Evolutionary conservation across 1,139 yeast species (phyloP).

Genomic region (Arxiozyma heterogenica): DNA sequence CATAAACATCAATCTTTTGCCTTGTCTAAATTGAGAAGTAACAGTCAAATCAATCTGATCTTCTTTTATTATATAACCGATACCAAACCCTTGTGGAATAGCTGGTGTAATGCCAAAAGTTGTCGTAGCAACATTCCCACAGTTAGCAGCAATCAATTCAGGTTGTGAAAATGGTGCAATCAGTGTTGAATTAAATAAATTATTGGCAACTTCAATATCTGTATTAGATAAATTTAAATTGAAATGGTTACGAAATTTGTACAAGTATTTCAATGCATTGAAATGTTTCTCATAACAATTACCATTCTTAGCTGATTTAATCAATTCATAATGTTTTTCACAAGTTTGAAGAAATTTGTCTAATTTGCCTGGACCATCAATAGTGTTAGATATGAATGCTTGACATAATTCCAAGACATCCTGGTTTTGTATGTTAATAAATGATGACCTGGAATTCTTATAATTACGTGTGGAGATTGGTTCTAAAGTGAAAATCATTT

Average conservation of each 20-base stretch:
- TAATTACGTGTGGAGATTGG: constrained; percentile 67
- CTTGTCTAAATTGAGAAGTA: constrained; percentile 67
- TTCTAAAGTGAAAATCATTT: constrained; percentile 56
- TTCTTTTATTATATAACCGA: constrained; percentile 64
- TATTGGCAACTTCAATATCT: constrained; percentile 22
- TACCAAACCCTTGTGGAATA: constrained; percentile 63
- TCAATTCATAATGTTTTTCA: constrained; percentile 40
- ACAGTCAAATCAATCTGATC: constrained; percentile 55
- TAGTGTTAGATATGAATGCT: constrained; percentile 46
- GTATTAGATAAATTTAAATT: constrained; percentile 37
- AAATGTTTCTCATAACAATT: constrained; percentile 65
- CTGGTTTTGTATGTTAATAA: constrained; percentile 55
- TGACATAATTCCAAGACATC: constrained; percentile 48
- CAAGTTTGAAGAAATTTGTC: constrained; percentile 44
- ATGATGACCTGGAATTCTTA: constrained; percentile 58
- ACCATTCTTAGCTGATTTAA: constrained; percentile 49
- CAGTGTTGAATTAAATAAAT: constrained; percentile 34
- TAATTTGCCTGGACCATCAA: constrained; percentile 24
- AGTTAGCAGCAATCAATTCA: constrained; percentile 45
- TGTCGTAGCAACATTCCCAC: constrained; percentile 71
- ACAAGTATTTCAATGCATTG: constrained; percentile 50
- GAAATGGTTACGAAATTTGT: constrained; percentile 25
- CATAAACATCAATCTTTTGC: constrained; percentile 56
- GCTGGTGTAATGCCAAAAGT: constrained; percentile 74
- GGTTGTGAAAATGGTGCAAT: constrained; percentile 41